Evolutionary conservation across 176 grass and related monocot genomes (phyloP), one percentile per base, ranked within the genome.

Genomic region (Eremochloa ophiuroides): DNA sequence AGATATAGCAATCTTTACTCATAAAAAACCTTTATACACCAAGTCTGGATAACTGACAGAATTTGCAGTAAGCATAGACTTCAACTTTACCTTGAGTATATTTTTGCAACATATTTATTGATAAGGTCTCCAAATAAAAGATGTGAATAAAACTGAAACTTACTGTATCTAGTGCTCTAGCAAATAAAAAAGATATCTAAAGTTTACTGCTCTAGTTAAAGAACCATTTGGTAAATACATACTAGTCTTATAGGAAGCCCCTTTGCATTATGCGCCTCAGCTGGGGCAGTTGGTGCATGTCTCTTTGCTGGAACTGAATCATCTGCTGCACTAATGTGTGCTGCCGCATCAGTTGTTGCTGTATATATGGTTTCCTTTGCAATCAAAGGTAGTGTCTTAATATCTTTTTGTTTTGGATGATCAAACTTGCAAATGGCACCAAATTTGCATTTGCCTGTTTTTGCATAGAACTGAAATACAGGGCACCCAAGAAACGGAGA

Each of bases 401-500:
- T 46, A 86, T 95, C 84, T 69, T 93, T 95, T 18, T 87, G 87
- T 69, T 93, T 95, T 16, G 91, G 89, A 81, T 99, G 93, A 84
- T 91, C 62, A 82, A 96, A 96, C 73, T 90, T 99, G 71, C 93
- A 95, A 11, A 26, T 90, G 66, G 77, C 59, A 9, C 91, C 88
- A 90, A 93, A 99, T 83, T 85, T 95, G 91, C 89, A 99, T 75
- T 77, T 93, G 27, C 87, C 89, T 84, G 94, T 93, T 85, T 88
- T 99, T 69, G 51, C 73, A 65, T 93, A 95, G 77, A 83, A 90
- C 97, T 99, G 76, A 85, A 81, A 15, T 38, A 64, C 31, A 43
- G 42, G 66, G 71, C 38, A 80, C 12, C 59, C 76, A 70, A 79
- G 41, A 75, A 25, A 66, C 72, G 17, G 15, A 76, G 43, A 31